Evolutionary conservation across 345 rosid species (phyloP), one percentile per base, ranked within the genome.

Genomic region (Ceriops tagal): DNA sequence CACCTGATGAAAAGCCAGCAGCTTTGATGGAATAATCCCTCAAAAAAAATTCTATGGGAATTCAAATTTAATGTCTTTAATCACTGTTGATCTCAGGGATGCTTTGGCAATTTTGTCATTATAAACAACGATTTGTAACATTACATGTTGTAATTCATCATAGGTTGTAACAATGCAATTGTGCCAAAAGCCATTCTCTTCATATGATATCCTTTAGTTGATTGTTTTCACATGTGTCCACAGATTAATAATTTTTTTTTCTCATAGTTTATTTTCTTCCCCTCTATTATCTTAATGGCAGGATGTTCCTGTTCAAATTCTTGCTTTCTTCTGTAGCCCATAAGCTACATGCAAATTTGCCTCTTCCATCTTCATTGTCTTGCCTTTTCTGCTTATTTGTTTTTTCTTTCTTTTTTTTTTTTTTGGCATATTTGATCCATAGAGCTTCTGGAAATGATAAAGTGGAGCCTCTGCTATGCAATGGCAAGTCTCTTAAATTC

Each of bases 361-460:
- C 34, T 20, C 18, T 32, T 43, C 19, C 15, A 19, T 56, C 6
- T 9, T 71, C 11, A 11, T 64, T 11, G 46, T 60, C 64, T 30
- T 55, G 34, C 21, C 15, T 18, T 28, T 27, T 15, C 53, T 1
- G 16, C 35, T 75, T 52, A 49, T 66, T 39, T 53, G 49, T 30
- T 61, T 21, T 53, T 58, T 62, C 22, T 63, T 4, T 31, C 6
- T 4, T 4, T 31, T 31, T 30, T 34, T 46, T 71, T 37, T 75
- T 32, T 26, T 53, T 49, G 62, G 5, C 47, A 49, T 47, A 34
- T 46, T 31, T 76, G 49, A 53, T 77, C 28, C 27, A 55, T 85
- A 91, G 98, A 70, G 89, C 92, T 71, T 85, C 91, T 68, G 96
- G 91, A 78, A 82, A 83, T 77, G 79, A 68, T 30, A 68, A 78